phyloP scores from a whole-genome alignment of 2,329 filamentous ascomycete species.

The Lizonia empirigonia region DNA sequence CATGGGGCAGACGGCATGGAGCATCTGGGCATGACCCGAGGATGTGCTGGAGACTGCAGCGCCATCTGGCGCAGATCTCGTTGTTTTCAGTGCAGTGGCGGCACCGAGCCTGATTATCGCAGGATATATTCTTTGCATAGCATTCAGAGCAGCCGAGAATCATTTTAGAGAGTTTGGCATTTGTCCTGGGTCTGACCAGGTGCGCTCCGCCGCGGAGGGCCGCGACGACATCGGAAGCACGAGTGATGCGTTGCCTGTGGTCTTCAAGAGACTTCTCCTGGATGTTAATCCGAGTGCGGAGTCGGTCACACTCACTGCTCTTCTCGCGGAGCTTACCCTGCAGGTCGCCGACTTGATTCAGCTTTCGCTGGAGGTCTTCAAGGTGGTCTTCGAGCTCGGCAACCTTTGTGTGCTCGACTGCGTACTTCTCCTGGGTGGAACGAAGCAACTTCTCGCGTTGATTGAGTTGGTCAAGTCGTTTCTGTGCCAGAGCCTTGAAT shows the following conservation, averaged over 20 bases:
- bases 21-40: slow-evolving; percentile 28
- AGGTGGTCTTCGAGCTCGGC: slow-evolving; percentile 21
- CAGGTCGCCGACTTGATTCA: slow-evolving; percentile 13
- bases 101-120: slow-evolving; percentile 33
- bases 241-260: slow-evolving; percentile 12
- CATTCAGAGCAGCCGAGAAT: slow-evolving; percentile 40
- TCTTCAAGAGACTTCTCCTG: slow-evolving; percentile 1
- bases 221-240: slow-evolving; percentile 18
- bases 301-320: slow-evolving; percentile 23
- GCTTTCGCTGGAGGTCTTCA: slow-evolving; percentile 10
- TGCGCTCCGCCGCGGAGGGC: slow-evolving; percentile 35
- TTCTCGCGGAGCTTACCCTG: slow-evolving; percentile 28
- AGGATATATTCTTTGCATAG: slow-evolving; percentile 31
- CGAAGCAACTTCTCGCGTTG: slow-evolving; percentile 18
- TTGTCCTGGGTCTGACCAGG: slow-evolving; percentile 25
- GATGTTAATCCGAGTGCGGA: slow-evolving; percentile 23
- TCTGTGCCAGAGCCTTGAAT: slow-evolving; percentile 3
- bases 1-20: slow-evolving; percentile 33
- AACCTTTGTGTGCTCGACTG: slow-evolving; percentile 16
- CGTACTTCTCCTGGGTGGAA: slow-evolving; percentile 17
- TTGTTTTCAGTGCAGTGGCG: slow-evolving; percentile 28
- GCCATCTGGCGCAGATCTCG: slow-evolving; percentile 34
- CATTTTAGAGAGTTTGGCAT: slow-evolving; percentile 24
- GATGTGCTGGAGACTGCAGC: slow-evolving; percentile 35
- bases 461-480: slow-evolving; percentile 14